Percentiles rank a stretch among this genome's conserved stretches.
Evolutionary conservation across 352 stramenopile species (phyloP).

Genomic region (Globisporangium takayamanum): DNA sequence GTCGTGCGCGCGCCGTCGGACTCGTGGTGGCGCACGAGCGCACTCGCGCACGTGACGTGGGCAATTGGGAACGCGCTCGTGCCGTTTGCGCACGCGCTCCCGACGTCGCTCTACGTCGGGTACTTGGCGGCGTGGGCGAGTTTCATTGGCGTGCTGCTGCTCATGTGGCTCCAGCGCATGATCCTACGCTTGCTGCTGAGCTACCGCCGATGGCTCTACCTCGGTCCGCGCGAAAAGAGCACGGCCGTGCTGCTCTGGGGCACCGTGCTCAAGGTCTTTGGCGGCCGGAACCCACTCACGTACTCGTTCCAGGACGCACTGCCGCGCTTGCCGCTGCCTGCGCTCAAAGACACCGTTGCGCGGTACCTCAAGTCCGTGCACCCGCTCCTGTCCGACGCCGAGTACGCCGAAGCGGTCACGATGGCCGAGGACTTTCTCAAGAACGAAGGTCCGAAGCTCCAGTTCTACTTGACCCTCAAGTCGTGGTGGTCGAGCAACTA

Average conservation of each 20-base stretch:
- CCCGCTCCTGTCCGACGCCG: slow-evolving; percentile 76
- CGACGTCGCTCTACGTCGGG: slow-evolving; percentile 68
- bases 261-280: slow-evolving; percentile 74
- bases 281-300: slow-evolving; percentile 71
- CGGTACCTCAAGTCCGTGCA: slow-evolving; percentile 91
- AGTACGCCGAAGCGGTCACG: slow-evolving; percentile 85
- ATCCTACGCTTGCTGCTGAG: slow-evolving; percentile 78
- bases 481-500: slow-evolving; percentile 88
- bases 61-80: slow-evolving; percentile 76
- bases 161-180: slow-evolving; percentile 85
- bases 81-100: slow-evolving; percentile 55
- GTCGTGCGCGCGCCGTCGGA: slow-evolving; percentile 57
- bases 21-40: slow-evolving; percentile 83
- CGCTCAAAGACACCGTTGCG: slow-evolving; percentile 89
- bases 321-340: slow-evolving; percentile 88
- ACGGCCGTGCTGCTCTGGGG: slow-evolving; percentile 64
- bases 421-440: slow-evolving; percentile 85
- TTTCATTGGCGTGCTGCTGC: slow-evolving; percentile 72
- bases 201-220: slow-evolving; percentile 87
- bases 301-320: slow-evolving; percentile 91
- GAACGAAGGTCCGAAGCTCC: slow-evolving; percentile 85
- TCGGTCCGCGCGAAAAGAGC: slow-evolving; percentile 62
- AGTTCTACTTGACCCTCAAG: slow-evolving; percentile 89
- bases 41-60: slow-evolving; percentile 72
- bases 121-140: slow-evolving; percentile 80